These are phyloP conservation scores for Neurospora hispaniola DNA, from an alignment of 495 filamentous ascomycete genomes.

Conservation along the genomic window DNA sequence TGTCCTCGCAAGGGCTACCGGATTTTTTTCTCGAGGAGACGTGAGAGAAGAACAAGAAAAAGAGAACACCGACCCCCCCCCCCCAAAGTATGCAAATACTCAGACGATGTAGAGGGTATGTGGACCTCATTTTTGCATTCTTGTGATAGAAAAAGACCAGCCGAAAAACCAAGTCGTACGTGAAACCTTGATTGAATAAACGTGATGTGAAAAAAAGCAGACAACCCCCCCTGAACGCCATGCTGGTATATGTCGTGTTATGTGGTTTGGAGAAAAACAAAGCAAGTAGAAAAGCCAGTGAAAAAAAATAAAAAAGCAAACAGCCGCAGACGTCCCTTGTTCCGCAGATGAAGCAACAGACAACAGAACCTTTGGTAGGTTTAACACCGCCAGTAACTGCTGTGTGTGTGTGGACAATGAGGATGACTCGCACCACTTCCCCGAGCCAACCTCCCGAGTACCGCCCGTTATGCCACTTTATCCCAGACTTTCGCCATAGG, in stretches of 20 bases:
- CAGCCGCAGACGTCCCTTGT: background rate
- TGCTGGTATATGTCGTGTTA: background rate
- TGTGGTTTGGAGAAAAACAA: background rate
- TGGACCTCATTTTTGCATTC: background rate
- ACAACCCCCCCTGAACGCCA: background rate
- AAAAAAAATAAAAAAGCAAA: background rate
- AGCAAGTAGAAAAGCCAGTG: background rate
- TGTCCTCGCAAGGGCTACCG: background rate
- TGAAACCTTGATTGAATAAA: background rate
- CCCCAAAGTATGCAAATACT: background rate
- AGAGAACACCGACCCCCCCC: too few species aligned
- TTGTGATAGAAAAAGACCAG: background rate
- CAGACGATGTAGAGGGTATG: background rate
- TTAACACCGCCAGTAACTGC: background rate
- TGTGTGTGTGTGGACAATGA: background rate
- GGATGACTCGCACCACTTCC: background rate
- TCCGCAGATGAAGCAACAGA: background rate
- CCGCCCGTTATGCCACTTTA: background rate
- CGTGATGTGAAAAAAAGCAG: background rate
- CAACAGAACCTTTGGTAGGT: background rate
- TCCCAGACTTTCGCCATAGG: background rate
- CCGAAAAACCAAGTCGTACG: background rate
- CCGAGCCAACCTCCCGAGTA: background rate
- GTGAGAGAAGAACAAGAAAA: too few species aligned
- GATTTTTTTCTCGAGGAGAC: too few species aligned